phyloP scores from a whole-genome alignment of 345 rosid species.

The Dipteronia sinensis region DNA sequence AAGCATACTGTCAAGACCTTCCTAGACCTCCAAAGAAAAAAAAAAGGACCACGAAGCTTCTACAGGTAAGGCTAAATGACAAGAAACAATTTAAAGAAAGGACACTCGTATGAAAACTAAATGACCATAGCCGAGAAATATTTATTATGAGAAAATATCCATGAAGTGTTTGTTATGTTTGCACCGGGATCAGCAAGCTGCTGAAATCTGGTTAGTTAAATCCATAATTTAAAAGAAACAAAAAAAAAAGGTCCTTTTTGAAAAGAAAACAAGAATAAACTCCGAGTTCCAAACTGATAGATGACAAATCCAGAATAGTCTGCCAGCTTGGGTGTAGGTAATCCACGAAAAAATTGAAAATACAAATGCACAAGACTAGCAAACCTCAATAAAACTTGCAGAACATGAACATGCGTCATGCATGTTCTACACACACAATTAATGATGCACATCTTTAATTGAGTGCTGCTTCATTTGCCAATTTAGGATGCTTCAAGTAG shows the following conservation, averaged over 20 bases:
- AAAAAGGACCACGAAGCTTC: background rate
- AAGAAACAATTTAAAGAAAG: background rate
- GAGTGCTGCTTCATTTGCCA: background rate
- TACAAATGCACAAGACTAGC: background rate
- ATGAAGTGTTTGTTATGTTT: background rate
- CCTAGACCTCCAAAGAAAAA: background rate
- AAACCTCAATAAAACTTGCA: background rate
- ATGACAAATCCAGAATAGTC: background rate
- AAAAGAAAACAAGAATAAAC: background rate
- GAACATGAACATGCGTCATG: too few species aligned
- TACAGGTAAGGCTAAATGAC: slow-evolving; percentile 4
- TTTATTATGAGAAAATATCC: background rate
- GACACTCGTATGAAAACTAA: background rate
- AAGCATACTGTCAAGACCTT: slow-evolving; percentile 17
- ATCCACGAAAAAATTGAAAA: too few species aligned
- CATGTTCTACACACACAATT: too few species aligned
- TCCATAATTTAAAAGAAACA: background rate
- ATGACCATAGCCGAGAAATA: background rate
- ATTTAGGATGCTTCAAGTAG: background rate
- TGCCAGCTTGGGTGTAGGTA: background rate
- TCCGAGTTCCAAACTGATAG: background rate
- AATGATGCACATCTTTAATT: background rate
- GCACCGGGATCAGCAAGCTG: background rate
- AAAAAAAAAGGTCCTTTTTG: background rate
- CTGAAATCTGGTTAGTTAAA: background rate